Conservation (phyloP, 140 eudicot species). For the Oenanthe javanica region DNA sequence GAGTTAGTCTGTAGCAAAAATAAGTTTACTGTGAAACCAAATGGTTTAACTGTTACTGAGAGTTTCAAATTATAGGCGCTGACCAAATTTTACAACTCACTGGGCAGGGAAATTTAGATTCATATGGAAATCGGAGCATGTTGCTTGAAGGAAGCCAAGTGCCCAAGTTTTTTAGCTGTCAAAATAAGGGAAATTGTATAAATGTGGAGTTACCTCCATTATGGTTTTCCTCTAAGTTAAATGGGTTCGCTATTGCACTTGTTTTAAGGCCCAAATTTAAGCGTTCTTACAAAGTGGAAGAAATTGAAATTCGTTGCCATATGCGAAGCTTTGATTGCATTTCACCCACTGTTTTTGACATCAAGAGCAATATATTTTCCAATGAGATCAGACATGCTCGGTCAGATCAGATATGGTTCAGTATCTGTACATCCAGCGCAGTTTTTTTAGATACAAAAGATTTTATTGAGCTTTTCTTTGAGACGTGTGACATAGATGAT, state of each 20-base stretch:
- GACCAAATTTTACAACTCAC: background rate
- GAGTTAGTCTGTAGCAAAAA: too few relatives aligned
- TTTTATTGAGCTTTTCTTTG: background rate
- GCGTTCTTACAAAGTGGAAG: background rate
- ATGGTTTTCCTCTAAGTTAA: background rate
- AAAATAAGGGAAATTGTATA: constrained; percentile 1
- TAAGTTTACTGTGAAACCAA: too few relatives aligned
- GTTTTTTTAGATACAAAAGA: background rate
- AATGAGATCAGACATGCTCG: background rate
- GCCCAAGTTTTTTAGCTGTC: constrained; percentile 4
- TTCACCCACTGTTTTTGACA: background rate
- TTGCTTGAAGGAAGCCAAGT: background rate
- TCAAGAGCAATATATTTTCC: background rate
- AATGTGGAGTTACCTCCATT: constrained; percentile 12
- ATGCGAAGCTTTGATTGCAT: background rate
- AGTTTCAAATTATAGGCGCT: background rate
- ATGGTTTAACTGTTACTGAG: background rate
- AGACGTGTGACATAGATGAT: background rate
- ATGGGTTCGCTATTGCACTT: background rate
- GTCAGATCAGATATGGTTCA: constrained; percentile 7
- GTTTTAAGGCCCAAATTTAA: background rate
- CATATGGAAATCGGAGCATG: background rate
- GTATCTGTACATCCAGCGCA: background rate
- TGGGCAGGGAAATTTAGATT: background rate
- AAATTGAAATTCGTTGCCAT: background rate